Evolutionary conservation across 2,329 filamentous ascomycete genomes (phyloP).

Genomic region (Domatiomyces globalis): DNA sequence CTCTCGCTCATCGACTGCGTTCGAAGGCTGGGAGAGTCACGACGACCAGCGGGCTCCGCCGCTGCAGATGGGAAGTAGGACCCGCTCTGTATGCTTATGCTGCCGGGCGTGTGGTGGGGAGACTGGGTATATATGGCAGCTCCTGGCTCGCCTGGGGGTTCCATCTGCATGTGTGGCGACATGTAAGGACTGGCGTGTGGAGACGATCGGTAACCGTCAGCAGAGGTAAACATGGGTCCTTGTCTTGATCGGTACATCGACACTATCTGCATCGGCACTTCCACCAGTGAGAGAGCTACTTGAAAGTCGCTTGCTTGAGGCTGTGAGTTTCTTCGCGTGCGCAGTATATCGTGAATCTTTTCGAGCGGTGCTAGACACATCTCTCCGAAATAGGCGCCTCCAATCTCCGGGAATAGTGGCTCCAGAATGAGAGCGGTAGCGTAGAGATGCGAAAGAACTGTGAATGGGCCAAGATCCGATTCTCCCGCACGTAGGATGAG

Average conservation of each 20-base stretch:
- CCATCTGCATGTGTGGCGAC: conserved; percentile 7
- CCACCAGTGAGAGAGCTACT: conserved; percentile 53
- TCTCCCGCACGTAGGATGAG: conserved; percentile 64
- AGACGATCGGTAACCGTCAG: conserved; percentile 12
- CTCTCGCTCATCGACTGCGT: conserved; percentile 17
- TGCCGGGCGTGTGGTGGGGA: conserved; percentile 27
- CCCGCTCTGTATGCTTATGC: conserved; percentile 25
- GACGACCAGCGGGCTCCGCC: conserved; percentile 23
- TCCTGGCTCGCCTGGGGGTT: conserved; percentile 6
- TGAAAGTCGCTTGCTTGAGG: conserved; percentile 44
- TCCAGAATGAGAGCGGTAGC: conserved; percentile 77
- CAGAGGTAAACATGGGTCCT: conserved; percentile 27
- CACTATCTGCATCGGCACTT: conserved; percentile 56
- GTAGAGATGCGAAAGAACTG: conserved; percentile 84
- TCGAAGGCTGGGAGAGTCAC: conserved; percentile 24
- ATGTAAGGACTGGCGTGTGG: conserved; percentile 14
- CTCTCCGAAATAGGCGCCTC: conserved; percentile 72
- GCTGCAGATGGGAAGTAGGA: conserved; percentile 20
- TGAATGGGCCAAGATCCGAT: conserved; percentile 60
- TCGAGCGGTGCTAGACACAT: conserved; percentile 70
- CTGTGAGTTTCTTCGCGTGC: conserved; percentile 50
- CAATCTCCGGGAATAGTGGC: conserved; percentile 81
- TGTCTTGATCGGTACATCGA: conserved; percentile 54
- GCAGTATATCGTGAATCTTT: conserved; percentile 65
- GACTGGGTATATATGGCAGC: conserved; percentile 26